Evolutionary conservation across 257 asterid species (phyloP).

Genomic region (Paraleonurus japonicus): DNA sequence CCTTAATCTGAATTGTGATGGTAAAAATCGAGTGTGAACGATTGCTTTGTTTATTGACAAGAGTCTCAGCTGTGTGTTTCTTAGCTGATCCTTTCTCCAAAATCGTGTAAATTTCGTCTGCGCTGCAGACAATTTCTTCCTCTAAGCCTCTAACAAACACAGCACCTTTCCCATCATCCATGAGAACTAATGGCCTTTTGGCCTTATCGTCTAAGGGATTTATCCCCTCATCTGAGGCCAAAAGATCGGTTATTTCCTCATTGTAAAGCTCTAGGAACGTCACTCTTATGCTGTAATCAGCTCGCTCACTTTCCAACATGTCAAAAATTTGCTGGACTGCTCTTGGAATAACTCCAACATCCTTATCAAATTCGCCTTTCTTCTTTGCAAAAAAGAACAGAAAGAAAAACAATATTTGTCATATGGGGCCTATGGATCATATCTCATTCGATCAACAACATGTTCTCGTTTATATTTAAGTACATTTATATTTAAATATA

Average conservation of each 20-base stretch:
- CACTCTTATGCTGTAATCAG: constrained; percentile 53
- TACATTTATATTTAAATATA: too few species aligned
- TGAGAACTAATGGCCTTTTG: constrained; percentile 40
- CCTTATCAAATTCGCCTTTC: constrained; percentile 39
- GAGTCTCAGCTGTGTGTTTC: constrained; percentile 49
- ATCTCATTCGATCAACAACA: too few species aligned
- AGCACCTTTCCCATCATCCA: constrained; percentile 63
- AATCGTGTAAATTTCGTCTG: constrained; percentile 44
- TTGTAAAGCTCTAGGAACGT: constrained; percentile 61
- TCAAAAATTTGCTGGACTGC: constrained; percentile 52
- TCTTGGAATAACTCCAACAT: constrained; percentile 58
- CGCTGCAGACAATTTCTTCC: constrained; percentile 47
- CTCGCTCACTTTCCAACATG: constrained; percentile 38
- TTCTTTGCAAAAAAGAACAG: constrained; percentile 9
- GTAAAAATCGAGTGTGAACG: constrained; percentile 61
- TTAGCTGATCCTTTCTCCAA: constrained; percentile 51
- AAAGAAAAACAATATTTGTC: neutral
- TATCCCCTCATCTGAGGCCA: constrained; percentile 38
- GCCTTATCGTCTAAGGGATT: constrained; percentile 28
- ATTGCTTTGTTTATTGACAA: constrained; percentile 57
- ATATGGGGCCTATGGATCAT: too few species aligned
- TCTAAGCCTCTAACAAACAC: constrained; percentile 53
- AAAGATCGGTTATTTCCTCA: constrained; percentile 66
- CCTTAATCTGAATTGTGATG: constrained; percentile 47
- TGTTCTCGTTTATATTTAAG: too few species aligned